Evolutionary conservation across 495 filamentous ascomycete species (phyloP), one percentile per base, ranked within the genome.

Genomic region (Cetradonia linearis): DNA sequence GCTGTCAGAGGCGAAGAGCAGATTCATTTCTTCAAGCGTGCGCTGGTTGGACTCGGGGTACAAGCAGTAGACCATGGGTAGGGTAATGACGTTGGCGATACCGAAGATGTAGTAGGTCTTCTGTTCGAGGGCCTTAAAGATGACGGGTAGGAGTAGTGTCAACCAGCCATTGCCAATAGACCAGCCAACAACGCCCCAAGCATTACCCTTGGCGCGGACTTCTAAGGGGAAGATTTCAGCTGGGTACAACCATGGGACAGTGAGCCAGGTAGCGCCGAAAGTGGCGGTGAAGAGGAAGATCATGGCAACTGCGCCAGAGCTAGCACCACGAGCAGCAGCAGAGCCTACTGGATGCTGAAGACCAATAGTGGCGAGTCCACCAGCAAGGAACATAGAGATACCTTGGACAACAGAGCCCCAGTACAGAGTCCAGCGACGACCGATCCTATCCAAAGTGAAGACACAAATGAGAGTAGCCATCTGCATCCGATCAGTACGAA

Each of bases 151-250:
- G 5, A 86, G 71, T 8, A 86, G 77, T 1, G 80, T 84, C 67
- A 78, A 67, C 81, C 82, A 85, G 40, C 82, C 84, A 60, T 86
- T 86, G n/a, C 83, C 84, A 40, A 88, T 86, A 58, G 77, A 81
- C 84, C 85, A 88, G 18, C 85, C 84, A 3, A 88, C 78, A 0
- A 87, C 85, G 64, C 85, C 84, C 81, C 83, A 87, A n/a, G 85
- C 82, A 53, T 86, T 87, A 23, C 85, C 85, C 34, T 83, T 81
- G 5, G 83, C 85, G 28, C 85, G 79, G 11, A 87, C 79, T 30
- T 83, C 77, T 20, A 87, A 70, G 0, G 85, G 85, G 70, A 87
- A 87, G 56, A 87, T 87, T 65, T 88, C 85, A 18, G 84, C 83
- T 0, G 83, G 84, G 59, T 87, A 87, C 5, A 87, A 64, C 83